Evolutionary conservation across 2,329 filamentous ascomycete species (phyloP), one percentile per base, ranked within the genome.

Genomic region (Trichoderma aggressivum): DNA sequence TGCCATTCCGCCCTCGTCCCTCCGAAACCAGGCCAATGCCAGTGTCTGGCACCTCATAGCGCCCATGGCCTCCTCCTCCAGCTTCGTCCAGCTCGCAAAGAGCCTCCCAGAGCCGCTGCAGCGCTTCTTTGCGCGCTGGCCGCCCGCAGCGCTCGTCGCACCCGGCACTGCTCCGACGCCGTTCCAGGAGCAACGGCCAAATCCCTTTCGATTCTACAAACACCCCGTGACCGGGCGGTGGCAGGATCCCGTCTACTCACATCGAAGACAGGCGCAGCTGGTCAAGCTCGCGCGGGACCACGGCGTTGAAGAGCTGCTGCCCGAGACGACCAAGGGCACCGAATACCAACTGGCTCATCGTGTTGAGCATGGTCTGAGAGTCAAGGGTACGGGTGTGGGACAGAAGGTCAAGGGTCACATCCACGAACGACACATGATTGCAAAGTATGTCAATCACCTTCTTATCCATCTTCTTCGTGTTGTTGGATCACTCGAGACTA

Each of bases 351-450:
- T 94, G 78, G 86, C 89, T 77, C 88, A 90, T 80, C 86, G 93
- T 71, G 88, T 94, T 71, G 92, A 97, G 84, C 87, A 91, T 74
- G 95, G 94, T 63, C 80, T 97, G 81, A 87, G 91, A 73, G 92
- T 98, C 71, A 95, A 94, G 88, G 95, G 95, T 77, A 98, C 95
- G 1, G 95, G 96, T 86, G 90, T 94, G 75, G 95, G 94, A 71
- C 91, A 98, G 83, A 90, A 88, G 82, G 95, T 98, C 81, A 99
- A 98, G 91, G 96, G 96, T 81, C 95, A 98, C 83, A 87, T 90
- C 77, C 93, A 94, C 89, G 96, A 99, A 86, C 89, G 96, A 80
- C 92, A 91, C 78, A 85, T 98, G 84, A 91, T 92, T 83, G 86
- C 88, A 73, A 90, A 91, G 86, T 89, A 89, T 74, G 89, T 86